Percentiles rank a stretch among this genome's conserved stretches.
phyloP scores from a whole-genome alignment of 1,284 basidiomycete genomes.

The Ganoderma lingzhi region DNA sequence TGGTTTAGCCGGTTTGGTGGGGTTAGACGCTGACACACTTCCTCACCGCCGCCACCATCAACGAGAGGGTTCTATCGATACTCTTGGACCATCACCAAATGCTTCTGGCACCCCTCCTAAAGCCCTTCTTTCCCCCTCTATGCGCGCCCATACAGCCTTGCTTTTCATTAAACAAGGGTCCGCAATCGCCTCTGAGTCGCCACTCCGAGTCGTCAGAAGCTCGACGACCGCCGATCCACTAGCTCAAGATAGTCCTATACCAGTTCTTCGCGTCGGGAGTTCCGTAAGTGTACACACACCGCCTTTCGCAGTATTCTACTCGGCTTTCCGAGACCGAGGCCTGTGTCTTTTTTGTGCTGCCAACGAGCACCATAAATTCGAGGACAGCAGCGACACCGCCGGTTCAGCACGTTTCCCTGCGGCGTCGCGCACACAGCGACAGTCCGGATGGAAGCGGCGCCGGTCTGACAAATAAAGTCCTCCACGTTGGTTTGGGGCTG shows the following conservation, averaged over 20 bases:
- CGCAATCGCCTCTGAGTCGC: neutral
- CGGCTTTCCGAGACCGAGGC: neutral
- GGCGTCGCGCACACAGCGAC: neutral
- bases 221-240: neutral
- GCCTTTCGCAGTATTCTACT: neutral
- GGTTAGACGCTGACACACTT: neutral
- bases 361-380: neutral
- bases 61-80: neutral
- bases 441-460: neutral
- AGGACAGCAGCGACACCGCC: neutral
- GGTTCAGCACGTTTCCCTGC: neutral
- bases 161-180: slow-evolving; percentile 3
- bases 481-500: slow-evolving; percentile 9
- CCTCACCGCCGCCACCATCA: neutral
- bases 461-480: slow-evolving; percentile 1
- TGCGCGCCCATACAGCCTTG: neutral
- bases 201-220: neutral
- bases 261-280: neutral
- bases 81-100: neutral
- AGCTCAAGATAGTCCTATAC: neutral
- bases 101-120: slow-evolving; percentile 1
- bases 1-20: neutral
- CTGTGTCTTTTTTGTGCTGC: neutral
- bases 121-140: neutral
- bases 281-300: slow-evolving; percentile 3